phyloP scores from a whole-genome alignment of 257 asterid species.

The Pogostemon cablin region DNA sequence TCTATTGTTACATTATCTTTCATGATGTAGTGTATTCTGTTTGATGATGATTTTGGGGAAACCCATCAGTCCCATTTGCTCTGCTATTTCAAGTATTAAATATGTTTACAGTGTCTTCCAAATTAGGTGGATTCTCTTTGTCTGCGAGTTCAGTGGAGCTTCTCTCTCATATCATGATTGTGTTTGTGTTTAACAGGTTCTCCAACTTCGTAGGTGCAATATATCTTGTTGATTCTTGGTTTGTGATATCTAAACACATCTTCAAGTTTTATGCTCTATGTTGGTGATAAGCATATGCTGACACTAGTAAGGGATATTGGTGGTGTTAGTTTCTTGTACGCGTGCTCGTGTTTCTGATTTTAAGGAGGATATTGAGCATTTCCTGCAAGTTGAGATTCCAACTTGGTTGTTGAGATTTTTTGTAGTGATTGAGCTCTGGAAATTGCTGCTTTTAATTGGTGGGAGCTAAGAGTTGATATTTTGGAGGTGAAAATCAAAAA shows the following conservation, averaged over 20 bases:
- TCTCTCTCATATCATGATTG: constrained; percentile 44
- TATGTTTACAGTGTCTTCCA: constrained; percentile 46
- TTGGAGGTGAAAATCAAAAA: constrained; percentile 2
- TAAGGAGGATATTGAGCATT: constrained; percentile 39
- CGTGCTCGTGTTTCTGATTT: constrained; percentile 35
- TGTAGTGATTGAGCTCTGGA: background rate
- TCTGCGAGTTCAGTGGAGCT: constrained; percentile 47
- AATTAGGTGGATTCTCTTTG: constrained; percentile 47
- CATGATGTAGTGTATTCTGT: constrained; percentile 16
- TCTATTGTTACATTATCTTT: background rate
- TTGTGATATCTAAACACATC: constrained; percentile 35
- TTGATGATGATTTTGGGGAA: constrained; percentile 40
- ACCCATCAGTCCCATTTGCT: constrained; percentile 22
- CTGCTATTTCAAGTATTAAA: constrained; percentile 39
- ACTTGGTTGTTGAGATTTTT: background rate
- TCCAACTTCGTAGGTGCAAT: constrained; percentile 45
- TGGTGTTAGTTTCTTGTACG: constrained; percentile 42
- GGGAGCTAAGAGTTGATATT: background rate
- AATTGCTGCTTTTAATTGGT: background rate
- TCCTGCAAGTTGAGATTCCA: constrained; percentile 17
- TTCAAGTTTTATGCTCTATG: constrained; percentile 32
- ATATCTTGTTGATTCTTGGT: constrained; percentile 38
- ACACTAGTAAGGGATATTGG: constrained; percentile 26
- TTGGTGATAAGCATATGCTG: constrained; percentile 21
- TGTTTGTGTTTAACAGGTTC: constrained; percentile 60